Evolutionary conservation across 345 rosid genomes (phyloP).

Genomic region (Sonneratia alba): DNA sequence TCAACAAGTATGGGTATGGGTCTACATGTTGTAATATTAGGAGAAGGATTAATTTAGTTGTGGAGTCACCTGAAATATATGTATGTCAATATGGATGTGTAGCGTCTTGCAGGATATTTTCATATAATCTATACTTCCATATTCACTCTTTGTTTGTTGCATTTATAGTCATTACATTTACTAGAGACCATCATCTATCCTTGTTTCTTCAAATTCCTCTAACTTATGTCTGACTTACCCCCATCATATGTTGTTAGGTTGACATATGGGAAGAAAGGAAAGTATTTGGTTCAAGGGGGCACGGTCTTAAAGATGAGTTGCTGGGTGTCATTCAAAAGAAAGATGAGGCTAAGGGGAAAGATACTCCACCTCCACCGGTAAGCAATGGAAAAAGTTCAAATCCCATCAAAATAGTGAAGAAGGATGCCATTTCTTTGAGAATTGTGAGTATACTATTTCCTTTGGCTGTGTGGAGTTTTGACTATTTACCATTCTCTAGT

Average conservation of each 20-base stretch:
- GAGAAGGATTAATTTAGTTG: not conserved
- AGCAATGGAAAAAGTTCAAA: conserved; percentile 51
- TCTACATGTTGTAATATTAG: not conserved
- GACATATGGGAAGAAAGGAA: conserved; percentile 73
- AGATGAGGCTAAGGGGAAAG: conserved; percentile 51
- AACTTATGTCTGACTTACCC: not conserved
- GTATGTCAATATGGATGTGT: not conserved
- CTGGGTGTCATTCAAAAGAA: conserved; percentile 13
- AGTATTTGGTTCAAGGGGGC: conserved; percentile 63
- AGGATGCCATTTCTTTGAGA: conserved; percentile 54
- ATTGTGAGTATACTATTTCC: conserved; percentile 29
- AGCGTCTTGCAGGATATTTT: no score
- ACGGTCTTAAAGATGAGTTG: conserved; percentile 53
- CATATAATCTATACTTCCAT: not conserved
- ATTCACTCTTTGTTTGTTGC: not conserved
- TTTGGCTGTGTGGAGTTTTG: conserved; percentile 7
- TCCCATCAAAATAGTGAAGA: conserved; percentile 55
- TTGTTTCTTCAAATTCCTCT: not conserved
- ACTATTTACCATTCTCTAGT: conserved; percentile 11
- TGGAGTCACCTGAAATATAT: not conserved
- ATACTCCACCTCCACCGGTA: conserved; percentile 26
- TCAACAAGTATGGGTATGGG: not conserved
- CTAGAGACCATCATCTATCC: not conserved
- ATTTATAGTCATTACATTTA: not conserved
- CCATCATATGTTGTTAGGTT: conserved; percentile 27